A percentile compares a stretch with the other conserved stretches of the same genome.
These are phyloP conservation scores for Penicillium oxalicum DNA, from an alignment of 2,329 filamentous ascomycete species.

Conservation along the genomic window DNA sequence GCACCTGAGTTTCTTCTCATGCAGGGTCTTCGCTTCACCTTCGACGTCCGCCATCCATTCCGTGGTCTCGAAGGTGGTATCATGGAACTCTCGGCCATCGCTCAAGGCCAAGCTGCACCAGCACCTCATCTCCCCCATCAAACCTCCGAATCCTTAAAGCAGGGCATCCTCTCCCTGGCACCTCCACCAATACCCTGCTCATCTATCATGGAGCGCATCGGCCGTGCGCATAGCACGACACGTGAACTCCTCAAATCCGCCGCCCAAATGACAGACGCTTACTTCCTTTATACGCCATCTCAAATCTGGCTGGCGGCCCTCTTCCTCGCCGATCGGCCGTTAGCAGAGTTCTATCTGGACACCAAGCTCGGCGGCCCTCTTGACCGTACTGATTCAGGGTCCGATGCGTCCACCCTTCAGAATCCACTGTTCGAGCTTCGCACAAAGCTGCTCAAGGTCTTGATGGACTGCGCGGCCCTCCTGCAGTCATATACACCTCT, in stretches of 20 bases:
- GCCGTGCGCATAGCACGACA: conserved; percentile 64
- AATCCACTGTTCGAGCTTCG: conserved; percentile 30
- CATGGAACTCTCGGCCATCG: conserved; percentile 69
- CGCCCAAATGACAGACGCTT: conserved; percentile 84
- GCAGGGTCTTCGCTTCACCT: conserved; percentile 85
- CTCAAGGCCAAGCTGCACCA: conserved; percentile 51
- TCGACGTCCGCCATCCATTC: conserved; percentile 88
- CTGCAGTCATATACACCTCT: conserved; percentile 37
- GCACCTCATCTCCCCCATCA: conserved; percentile 26
- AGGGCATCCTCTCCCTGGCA: conserved; percentile 27
- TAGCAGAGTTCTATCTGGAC: conserved; percentile 42
- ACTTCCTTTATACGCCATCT: conserved; percentile 90
- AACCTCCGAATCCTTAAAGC: conserved; percentile 28
- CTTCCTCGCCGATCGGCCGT: conserved; percentile 60
- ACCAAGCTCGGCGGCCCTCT: conserved; percentile 34
- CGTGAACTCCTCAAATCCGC: conserved; percentile 70
- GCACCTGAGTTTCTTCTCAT: conserved; percentile 89
- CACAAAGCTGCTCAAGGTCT: conserved; percentile 32
- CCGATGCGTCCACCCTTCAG: conserved; percentile 4
- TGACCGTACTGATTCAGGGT: conserved; percentile 7
- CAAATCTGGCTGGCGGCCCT: conserved; percentile 88
- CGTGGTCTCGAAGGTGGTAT: conserved; percentile 79
- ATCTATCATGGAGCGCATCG: conserved; percentile 44
- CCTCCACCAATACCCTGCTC: conserved; percentile 21
- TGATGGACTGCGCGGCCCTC: conserved; percentile 35